A percentile compares a stretch with the other conserved stretches of the same genome.
These are phyloP conservation scores for Cryptosporidium tyzzeri DNA, from an alignment of 169 alveolate species.

Conservation along the genomic window DNA sequence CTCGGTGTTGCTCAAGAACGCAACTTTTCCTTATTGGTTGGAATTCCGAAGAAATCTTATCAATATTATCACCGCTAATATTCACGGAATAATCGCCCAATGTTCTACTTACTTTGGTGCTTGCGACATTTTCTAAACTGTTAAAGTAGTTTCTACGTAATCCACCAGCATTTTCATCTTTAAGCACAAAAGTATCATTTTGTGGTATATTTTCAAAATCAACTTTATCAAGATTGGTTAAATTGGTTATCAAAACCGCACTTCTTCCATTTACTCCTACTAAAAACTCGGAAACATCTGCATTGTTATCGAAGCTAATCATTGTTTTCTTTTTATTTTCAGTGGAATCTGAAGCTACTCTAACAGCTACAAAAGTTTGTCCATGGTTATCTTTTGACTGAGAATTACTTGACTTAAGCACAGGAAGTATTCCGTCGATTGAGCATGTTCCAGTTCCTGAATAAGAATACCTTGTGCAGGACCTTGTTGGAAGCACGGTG, in stretches of 20 bases:
- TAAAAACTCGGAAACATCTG: conserved; percentile 16
- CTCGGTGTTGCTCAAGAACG: conserved; percentile 48
- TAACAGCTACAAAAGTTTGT: conserved; percentile 35
- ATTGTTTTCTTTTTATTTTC: conserved; percentile 3
- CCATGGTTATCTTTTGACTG: conserved; percentile 4
- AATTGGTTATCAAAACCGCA: conserved; percentile 25
- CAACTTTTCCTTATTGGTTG: conserved; percentile 33
- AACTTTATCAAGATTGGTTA: conserved; percentile 18
- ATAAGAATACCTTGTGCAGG: conserved; percentile 34
- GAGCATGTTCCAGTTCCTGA: conserved; percentile 19
- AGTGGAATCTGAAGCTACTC: background rate
- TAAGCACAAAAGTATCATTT: conserved; percentile 2
- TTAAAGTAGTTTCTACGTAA: conserved; percentile 25
- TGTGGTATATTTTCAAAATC: conserved; percentile 4
- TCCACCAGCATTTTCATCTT: conserved; percentile 40
- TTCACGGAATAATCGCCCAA: conserved; percentile 7
- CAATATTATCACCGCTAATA: conserved; percentile 7
- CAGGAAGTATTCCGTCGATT: conserved; percentile 39
- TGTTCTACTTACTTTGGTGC: background rate
- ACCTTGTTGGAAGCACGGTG: conserved; percentile 45
- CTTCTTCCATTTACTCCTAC: background rate
- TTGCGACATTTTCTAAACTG: background rate
- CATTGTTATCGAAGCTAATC: conserved; percentile 25
- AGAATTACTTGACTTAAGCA: background rate
- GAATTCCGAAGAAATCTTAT: conserved; percentile 38